Evolutionary conservation across 176 grass and related monocot species (phyloP), one percentile per base, ranked within the genome.

Genomic region (Paspalum vaginatum): DNA sequence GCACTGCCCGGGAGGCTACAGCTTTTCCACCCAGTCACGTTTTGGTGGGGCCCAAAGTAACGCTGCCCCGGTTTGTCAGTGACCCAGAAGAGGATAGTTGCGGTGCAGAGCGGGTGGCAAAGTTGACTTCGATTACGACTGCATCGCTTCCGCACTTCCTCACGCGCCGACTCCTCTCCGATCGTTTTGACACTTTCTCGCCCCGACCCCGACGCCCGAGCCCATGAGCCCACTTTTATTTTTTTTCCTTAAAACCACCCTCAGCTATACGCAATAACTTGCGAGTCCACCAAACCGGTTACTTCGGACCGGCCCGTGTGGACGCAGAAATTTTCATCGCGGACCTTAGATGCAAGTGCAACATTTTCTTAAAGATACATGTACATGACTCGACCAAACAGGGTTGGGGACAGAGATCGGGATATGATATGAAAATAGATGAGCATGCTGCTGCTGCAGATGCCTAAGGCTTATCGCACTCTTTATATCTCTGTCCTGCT

Each of bases 1-100:
- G 25, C n/a, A 49, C 14, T 3, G 16, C 0, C 0, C 0, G 2
- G 0, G 1, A 4, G 1, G 12, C 13, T 10, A 17, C 8, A n/a
- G 0, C 0, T 42, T 1, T 7, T 1, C 6, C 26, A 0, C 26
- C 53, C 68, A 73, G 52, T 5, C 10, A 26, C 48, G 25, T 32
- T 32, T 32, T 32, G 17, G n/a, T n/a, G n/a, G n/a, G n/a, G 43
- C 3, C 55, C 6, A 0, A 2, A 0, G 14, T 0, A 5, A 0
- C 16, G 0, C 12, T 5, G 11, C 18, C 1, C 13, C 20, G 1
- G 0, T 24, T 0, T 15, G 25, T 81, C 54, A 72, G 67, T 50
- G 68, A 17, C 2, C 4, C 2, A 60, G 42, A 6, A 3, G 17
- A 1, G 17, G 1, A 5, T 5, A 0, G 0, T 1, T 13, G 49